These are phyloP conservation scores for Gymnopilus junonius DNA, from an alignment of 768 basidiomycete genomes.

Conservation along the genomic window DNA sequence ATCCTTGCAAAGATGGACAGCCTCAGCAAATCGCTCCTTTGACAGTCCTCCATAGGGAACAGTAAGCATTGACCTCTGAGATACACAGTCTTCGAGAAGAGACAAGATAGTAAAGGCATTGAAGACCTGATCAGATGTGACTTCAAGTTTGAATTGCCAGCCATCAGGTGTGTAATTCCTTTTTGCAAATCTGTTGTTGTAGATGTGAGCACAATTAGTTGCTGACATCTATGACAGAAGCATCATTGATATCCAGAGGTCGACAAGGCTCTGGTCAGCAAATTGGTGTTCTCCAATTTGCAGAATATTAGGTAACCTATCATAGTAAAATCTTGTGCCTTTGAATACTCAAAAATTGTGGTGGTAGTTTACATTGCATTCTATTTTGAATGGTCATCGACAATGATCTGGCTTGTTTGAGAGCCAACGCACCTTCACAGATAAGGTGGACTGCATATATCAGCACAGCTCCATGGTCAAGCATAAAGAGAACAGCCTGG, in stretches of 20 bases:
- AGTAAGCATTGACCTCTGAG: background rate
- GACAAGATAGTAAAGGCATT: background rate
- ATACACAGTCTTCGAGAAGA: slow-evolving; percentile 3
- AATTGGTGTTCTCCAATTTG: slow-evolving; percentile 19
- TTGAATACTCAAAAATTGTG: too few species aligned
- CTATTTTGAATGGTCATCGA: too few species aligned
- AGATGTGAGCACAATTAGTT: slow-evolving; percentile 13
- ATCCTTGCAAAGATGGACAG: background rate
- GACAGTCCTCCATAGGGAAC: slow-evolving; percentile 3
- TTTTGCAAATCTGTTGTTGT: background rate
- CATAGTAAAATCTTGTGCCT: too few species aligned
- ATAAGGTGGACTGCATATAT: too few species aligned
- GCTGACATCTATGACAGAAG: slow-evolving; percentile 12
- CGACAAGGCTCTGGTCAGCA: slow-evolving; percentile 13
- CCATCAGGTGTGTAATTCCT: background rate
- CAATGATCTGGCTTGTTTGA: too few species aligned
- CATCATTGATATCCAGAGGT: slow-evolving; percentile 17
- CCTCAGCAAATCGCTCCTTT: background rate
- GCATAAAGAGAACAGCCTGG: too few species aligned
- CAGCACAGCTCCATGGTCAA: too few species aligned
- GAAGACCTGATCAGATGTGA: slow-evolving; percentile 2
- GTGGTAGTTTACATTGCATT: too few species aligned
- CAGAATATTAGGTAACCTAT: too few species aligned
- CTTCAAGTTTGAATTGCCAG: slow-evolving; percentile 1
- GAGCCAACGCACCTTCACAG: background rate